Conservation (phyloP, 345 rosid genomes). For the Zanthoxylum bungeanum region DNA sequence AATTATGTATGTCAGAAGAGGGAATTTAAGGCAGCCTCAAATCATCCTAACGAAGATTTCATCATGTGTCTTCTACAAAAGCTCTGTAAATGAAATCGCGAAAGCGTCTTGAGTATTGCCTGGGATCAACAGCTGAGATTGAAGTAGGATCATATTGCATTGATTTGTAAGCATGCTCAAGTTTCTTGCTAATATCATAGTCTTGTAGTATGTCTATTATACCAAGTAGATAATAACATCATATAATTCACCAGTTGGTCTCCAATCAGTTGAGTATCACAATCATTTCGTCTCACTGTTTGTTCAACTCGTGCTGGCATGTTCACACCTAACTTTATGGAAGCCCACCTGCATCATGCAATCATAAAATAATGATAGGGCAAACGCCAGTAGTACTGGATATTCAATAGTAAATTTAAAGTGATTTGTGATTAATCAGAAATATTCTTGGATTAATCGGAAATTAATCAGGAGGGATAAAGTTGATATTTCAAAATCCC, state of each 20-base stretch:
- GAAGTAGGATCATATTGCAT: constrained; percentile 95
- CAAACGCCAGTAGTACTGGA: not conserved
- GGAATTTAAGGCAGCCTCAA: constrained; percentile 10
- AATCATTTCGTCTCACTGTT: constrained; percentile 59
- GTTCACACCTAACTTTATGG: constrained; percentile 66
- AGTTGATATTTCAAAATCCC: too few species aligned
- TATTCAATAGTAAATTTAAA: too few species aligned
- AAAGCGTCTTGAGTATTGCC: constrained; percentile 85
- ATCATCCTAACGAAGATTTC: constrained; percentile 4
- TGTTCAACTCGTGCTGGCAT: constrained; percentile 80
- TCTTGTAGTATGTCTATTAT: constrained; percentile 96
- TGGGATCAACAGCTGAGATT: constrained; percentile 99
- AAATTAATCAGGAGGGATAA: too few species aligned
- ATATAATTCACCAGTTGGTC: constrained; percentile 75
- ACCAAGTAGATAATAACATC: constrained; percentile 77
- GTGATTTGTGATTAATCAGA: too few species aligned
- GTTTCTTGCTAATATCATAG: constrained; percentile 98
- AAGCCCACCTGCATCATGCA: constrained; percentile 55
- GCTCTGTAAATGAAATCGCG: constrained; percentile 81
- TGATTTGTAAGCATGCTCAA: constrained; percentile 97
- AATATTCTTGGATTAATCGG: too few species aligned
- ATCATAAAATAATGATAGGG: not conserved
- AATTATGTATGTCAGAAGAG: too few species aligned
- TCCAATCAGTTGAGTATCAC: constrained; percentile 75
- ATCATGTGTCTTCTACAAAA: constrained; percentile 77